Percentiles rank a stretch among this genome's conserved stretches.
These are phyloP conservation scores for Talaromyces sp. DNA, from an alignment of 2,329 filamentous ascomycete genomes.

Conservation along the genomic window DNA sequence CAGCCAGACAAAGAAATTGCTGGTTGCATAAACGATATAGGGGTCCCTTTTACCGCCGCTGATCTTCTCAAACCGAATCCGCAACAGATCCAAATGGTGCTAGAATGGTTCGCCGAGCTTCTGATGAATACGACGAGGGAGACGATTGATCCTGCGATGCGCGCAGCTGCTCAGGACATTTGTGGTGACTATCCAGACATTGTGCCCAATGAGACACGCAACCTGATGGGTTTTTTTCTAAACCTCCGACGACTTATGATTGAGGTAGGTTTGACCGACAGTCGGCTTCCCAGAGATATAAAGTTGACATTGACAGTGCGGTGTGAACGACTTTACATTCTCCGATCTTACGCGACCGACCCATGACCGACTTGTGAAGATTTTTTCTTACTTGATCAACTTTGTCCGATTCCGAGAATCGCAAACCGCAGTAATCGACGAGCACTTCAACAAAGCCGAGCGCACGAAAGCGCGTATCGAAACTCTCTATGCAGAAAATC, in stretches of 20 bases:
- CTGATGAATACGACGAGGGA: conserved; percentile 91
- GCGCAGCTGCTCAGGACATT: conserved; percentile 81
- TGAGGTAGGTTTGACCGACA: conserved; percentile 46
- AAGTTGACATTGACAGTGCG: conserved; percentile 57
- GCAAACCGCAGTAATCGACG: conserved; percentile 82
- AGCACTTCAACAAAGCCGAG: conserved; percentile 89
- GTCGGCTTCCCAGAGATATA: background rate
- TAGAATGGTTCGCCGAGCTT: conserved; percentile 95
- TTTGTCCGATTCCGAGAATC: conserved; percentile 96
- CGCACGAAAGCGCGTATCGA: conserved; percentile 84
- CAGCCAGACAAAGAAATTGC: conserved; percentile 76
- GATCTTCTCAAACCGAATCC: conserved; percentile 94
- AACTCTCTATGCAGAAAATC: conserved; percentile 76
- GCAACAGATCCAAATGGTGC: conserved; percentile 91
- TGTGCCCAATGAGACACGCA: conserved; percentile 79
- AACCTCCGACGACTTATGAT: conserved; percentile 73
- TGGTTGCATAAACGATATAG: conserved; percentile 95
- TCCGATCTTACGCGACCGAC: conserved; percentile 88
- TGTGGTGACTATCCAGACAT: conserved; percentile 81
- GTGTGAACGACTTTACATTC: conserved; percentile 90
- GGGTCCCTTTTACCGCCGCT: conserved; percentile 78
- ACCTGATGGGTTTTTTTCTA: conserved; percentile 93
- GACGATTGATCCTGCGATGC: conserved; percentile 92
- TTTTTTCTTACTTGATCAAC: conserved; percentile 97
- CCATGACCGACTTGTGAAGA: conserved; percentile 84